Evolutionary conservation across 1,139 yeast species (phyloP).

Genomic region (Blastobotrys serpentis): DNA sequence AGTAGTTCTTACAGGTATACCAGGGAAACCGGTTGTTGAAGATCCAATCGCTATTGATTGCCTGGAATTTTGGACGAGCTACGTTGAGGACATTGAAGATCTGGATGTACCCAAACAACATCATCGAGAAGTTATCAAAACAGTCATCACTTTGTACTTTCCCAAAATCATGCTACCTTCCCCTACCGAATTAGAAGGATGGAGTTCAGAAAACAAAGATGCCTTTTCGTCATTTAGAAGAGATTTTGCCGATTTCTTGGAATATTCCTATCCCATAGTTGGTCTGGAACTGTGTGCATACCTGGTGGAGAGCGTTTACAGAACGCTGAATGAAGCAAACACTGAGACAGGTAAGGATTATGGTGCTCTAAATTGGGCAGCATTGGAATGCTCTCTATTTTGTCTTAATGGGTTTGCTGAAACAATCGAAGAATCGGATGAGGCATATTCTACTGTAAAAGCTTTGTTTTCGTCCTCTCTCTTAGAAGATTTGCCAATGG

Average conservation of each 20-base stretch:
- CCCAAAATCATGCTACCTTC: slow-evolving; percentile 51
- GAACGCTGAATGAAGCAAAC: slow-evolving; percentile 10
- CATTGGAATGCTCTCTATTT: slow-evolving; percentile 69
- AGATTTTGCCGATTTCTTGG: slow-evolving; percentile 75
- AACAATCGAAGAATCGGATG: slow-evolving; percentile 33
- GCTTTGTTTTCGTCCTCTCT: slow-evolving; percentile 27
- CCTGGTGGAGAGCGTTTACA: slow-evolving; percentile 46
- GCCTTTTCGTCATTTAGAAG: slow-evolving; percentile 68
- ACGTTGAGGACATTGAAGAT: slow-evolving; percentile 61
- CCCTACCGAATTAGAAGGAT: slow-evolving; percentile 21
- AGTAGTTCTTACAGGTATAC: slow-evolving; percentile 56
- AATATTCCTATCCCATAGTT: slow-evolving; percentile 63
- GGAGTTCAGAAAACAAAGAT: slow-evolving; percentile 39
- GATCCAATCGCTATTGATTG: slow-evolving; percentile 66
- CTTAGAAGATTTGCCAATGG: slow-evolving; percentile 37
- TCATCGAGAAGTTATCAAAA: slow-evolving; percentile 44
- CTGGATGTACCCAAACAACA: slow-evolving; percentile 44
- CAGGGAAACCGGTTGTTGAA: slow-evolving; percentile 61
- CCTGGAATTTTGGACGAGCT: slow-evolving; percentile 76
- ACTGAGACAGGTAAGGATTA: background rate
- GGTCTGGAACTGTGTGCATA: slow-evolving; percentile 55
- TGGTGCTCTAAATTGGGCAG: slow-evolving; percentile 37
- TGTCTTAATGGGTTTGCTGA: slow-evolving; percentile 53
- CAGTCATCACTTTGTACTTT: slow-evolving; percentile 61
- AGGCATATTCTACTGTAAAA: slow-evolving; percentile 23